Percentiles rank a stretch among this genome's conserved stretches.
These are phyloP conservation scores for Diaporthe citrichinensis DNA, from an alignment of 2,329 filamentous ascomycete species.

Conservation along the genomic window DNA sequence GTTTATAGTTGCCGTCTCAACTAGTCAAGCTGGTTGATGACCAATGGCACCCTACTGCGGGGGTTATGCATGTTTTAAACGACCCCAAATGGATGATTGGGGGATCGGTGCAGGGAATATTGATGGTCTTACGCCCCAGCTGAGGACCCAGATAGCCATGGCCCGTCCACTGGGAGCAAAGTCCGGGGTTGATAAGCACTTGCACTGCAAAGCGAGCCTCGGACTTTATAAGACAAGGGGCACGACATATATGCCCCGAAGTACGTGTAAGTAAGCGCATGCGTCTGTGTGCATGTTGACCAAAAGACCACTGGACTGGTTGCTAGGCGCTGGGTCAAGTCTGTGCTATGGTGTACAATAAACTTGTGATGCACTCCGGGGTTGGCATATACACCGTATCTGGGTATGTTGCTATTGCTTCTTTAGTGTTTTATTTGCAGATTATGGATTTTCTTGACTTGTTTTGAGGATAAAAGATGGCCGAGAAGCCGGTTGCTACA, in stretches of 20 bases:
- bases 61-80: neutral
- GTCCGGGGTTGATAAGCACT: neutral
- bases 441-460: too few relatives aligned
- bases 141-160: neutral
- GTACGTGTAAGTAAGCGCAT: too few relatives aligned
- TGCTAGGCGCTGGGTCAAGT: rapidly evolving
- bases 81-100: neutral
- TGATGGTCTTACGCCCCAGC: neutral
- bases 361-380: too few relatives aligned
- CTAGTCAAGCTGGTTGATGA: constrained; percentile 1
- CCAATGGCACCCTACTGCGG: constrained; percentile 24
- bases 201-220: constrained; percentile 1
- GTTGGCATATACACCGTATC: too few relatives aligned
- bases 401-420: too few relatives aligned
- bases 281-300: too few relatives aligned
- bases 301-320: too few relatives aligned
- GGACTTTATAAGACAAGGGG: neutral
- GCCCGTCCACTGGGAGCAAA: neutral
- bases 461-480: too few relatives aligned
- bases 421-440: too few relatives aligned
- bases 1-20: neutral
- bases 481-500: too few relatives aligned
- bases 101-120: neutral
- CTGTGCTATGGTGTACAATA: too few relatives aligned
- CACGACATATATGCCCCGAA: too few relatives aligned